Conservation (phyloP, 2,329 filamentous ascomycete species). For the Colletotrichum costaricense region DNA sequence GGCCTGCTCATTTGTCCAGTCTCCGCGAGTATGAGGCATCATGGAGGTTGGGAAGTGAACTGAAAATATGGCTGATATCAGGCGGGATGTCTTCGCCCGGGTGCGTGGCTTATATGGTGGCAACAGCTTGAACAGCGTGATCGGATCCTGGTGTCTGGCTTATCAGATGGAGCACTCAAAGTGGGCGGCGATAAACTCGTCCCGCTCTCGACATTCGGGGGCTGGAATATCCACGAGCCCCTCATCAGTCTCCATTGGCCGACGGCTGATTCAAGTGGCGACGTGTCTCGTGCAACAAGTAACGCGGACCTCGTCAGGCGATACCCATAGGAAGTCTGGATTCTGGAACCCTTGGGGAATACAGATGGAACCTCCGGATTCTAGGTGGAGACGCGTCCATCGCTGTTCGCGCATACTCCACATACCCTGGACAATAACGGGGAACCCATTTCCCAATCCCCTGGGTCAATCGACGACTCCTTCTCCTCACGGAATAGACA, state of each 20-base stretch:
- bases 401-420: constrained; percentile 16
- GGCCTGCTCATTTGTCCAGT: neutral
- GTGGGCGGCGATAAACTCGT: neutral
- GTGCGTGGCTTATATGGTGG: neutral
- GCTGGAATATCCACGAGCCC: neutral
- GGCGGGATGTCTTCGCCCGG: neutral
- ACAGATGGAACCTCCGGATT: neutral
- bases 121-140: neutral
- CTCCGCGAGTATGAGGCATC: neutral
- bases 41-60: neutral
- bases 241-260: neutral
- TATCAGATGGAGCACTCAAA: neutral
- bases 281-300: neutral
- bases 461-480: neutral
- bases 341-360: neutral
- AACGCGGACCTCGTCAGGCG: neutral
- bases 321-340: neutral
- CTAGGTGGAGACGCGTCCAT: neutral
- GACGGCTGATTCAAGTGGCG: neutral
- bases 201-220: neutral
- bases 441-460: constrained; percentile 3
- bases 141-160: neutral
- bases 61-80: neutral
- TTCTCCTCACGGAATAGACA: neutral
- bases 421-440: constrained; percentile 7